Evolutionary conservation across 768 basidiomycete species (phyloP), one percentile per base, ranked within the genome.

Genomic region (Pilatotrama ljubarskyi): DNA sequence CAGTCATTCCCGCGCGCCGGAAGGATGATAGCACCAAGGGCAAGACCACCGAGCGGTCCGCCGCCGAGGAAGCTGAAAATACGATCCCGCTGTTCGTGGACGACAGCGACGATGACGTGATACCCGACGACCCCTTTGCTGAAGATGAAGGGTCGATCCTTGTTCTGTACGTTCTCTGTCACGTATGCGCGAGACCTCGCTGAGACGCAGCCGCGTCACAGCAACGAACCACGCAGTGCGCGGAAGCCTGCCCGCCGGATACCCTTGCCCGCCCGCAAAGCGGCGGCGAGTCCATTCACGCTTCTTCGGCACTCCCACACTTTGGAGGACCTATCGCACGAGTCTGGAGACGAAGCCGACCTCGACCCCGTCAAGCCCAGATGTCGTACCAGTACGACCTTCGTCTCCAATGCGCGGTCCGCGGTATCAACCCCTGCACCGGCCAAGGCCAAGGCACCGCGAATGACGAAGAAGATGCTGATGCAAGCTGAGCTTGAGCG

Each of bases 221-320:
- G 76, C 42, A 73, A 86, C 62, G 84, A 85, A 58, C 82, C 83
- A 8, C 80, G 70, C 51, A 74, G 74, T 49, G 76, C 80, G 14
- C 76, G 75, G 26, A 84, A 75, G 64, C 85, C 83, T 4, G 61
- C 82, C 29, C 76, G 65, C 5, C 61, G 32, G 6, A 20, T 22
- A 18, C 18, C 35, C 15, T 15, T 18, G 14, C 11, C 50, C 14
- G 6, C 36, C 8, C n/a, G 20, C 5, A 13, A 18, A 11, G 13
- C 2, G 13, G 17, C 35, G 2, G 50, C 35, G n/a, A 47, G 64
- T 18, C 18, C 46, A 35, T 59, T 49, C 50, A 61, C 55, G 22
- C 55, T 18, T 38, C 44, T 55, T 52, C 56, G 38, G 18, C 38
- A 20, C 59, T 25, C 44, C 62, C 42, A 38, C 57, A 51, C 53